Evolutionary conservation across 352 stramenopile species (phyloP).

Genomic region (Elongisporangium undulatum): DNA sequence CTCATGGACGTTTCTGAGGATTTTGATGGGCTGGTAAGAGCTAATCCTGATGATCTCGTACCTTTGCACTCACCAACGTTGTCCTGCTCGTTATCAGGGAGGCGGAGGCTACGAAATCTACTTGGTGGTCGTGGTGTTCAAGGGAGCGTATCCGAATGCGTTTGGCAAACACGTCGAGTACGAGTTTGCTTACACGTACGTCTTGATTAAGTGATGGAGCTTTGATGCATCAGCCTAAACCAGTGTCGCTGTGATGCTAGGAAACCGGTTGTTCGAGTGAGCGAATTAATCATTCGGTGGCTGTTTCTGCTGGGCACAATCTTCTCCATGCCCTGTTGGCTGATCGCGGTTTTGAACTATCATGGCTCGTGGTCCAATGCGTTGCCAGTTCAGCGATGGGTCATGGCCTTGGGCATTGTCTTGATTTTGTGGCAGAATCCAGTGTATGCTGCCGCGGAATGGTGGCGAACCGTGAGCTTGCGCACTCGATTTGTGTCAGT

Average conservation of each 20-base stretch:
- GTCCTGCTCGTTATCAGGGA: conserved; percentile 28
- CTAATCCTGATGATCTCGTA: not conserved
- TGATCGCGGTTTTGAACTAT: conserved; percentile 57
- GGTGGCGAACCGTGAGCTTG: conserved; percentile 45
- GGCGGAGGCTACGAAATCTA: conserved; percentile 63
- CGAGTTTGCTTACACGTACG: conserved; percentile 80
- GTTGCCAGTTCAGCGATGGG: conserved; percentile 67
- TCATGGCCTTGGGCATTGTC: conserved; percentile 61
- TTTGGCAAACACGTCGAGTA: conserved; percentile 67
- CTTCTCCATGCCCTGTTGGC: conserved; percentile 65
- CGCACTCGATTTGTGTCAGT: conserved; percentile 65
- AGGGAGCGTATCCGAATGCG: conserved; percentile 69
- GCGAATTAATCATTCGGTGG: conserved; percentile 62
- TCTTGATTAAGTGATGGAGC: conserved; percentile 2
- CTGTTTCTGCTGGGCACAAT: conserved; percentile 56
- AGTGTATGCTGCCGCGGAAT: conserved; percentile 57
- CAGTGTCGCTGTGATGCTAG: too few species aligned
- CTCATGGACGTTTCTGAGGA: conserved; percentile 74
- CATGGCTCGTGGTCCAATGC: conserved; percentile 48
- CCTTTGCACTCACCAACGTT: not conserved
- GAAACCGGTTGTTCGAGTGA: conserved; percentile 60
- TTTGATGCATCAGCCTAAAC: not conserved
- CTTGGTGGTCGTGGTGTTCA: conserved; percentile 51
- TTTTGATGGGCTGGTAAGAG: conserved; percentile 39
- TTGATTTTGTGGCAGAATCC: conserved; percentile 84